Conservation (phyloP, 2,329 filamentous ascomycete genomes). For the Stachybotrys chartarum region DNA sequence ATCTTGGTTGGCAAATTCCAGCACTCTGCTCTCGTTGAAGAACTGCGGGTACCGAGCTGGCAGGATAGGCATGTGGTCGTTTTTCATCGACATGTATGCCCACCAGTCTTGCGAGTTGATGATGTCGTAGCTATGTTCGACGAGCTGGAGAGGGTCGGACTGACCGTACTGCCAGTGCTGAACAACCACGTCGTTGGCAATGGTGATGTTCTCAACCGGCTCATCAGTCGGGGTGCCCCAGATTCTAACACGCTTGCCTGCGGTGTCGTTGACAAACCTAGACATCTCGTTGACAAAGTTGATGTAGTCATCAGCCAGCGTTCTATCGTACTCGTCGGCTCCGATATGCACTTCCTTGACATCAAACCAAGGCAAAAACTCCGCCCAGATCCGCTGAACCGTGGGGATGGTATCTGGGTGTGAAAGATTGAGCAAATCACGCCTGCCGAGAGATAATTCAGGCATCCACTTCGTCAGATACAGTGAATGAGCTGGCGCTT, state of each 20-base stretch:
- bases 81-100: constrained; percentile 49
- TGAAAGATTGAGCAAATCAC: constrained; percentile 42
- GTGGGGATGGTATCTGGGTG: constrained; percentile 41
- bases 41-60: constrained; percentile 39
- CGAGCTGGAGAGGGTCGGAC: constrained; percentile 34
- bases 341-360: constrained; percentile 46
- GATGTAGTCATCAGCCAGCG: constrained; percentile 35
- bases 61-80: constrained; percentile 38
- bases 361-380: constrained; percentile 46
- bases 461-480: constrained; percentile 48
- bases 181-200: constrained; percentile 30
- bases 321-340: constrained; percentile 42
- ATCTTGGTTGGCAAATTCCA: constrained; percentile 33
- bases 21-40: constrained; percentile 33
- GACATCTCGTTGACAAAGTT: constrained; percentile 43
- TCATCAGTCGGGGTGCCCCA: constrained; percentile 34
- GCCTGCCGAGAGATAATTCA: constrained; percentile 34
- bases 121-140: constrained; percentile 26
- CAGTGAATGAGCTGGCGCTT: constrained; percentile 43
- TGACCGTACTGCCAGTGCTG: constrained; percentile 43
- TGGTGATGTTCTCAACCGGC: constrained; percentile 27
- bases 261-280: constrained; percentile 26
- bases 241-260: constrained; percentile 38
- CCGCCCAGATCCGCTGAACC: constrained; percentile 41
- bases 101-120: constrained; percentile 43